Evolutionary conservation across 2,329 filamentous ascomycete species (phyloP).

Genomic region (Calonectria pseudoreteaudii): DNA sequence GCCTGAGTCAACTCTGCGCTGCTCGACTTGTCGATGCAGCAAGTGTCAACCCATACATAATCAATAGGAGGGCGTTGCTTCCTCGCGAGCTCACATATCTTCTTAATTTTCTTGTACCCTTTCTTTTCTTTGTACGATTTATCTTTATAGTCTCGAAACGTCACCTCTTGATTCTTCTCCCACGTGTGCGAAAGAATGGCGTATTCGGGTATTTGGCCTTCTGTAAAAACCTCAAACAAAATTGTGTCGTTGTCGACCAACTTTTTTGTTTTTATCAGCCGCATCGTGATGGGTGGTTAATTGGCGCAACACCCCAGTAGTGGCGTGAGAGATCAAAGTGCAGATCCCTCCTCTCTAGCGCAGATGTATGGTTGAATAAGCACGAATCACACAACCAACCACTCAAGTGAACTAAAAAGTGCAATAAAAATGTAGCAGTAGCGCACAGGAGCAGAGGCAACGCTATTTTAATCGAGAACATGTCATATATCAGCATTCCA

Average conservation of each 20-base stretch:
- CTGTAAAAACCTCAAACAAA: background rate
- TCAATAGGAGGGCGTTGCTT: slow-evolving; percentile 8
- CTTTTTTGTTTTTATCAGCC: slow-evolving; percentile 5
- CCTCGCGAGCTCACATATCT: background rate
- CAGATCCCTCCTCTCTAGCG: background rate
- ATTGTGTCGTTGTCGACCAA: background rate
- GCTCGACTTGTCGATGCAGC: slow-evolving; percentile 22
- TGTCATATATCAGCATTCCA: background rate
- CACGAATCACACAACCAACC: background rate
- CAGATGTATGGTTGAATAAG: background rate
- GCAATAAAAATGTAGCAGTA: background rate
- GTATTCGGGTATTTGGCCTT: background rate
- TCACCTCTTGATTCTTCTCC: background rate
- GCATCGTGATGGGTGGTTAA: background rate
- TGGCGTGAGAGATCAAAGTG: no score
- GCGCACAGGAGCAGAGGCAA: background rate
- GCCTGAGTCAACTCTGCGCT: slow-evolving; percentile 42
- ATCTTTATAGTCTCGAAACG: slow-evolving; percentile 3
- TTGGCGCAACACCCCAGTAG: background rate
- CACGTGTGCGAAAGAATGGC: slow-evolving; percentile 7
- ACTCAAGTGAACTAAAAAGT: background rate
- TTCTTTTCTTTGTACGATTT: background rate
- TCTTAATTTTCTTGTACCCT: slow-evolving; percentile 9
- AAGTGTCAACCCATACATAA: slow-evolving; percentile 17
- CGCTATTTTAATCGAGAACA: background rate